Conservation (phyloP, 768 basidiomycete genomes). For the Psilocybe sp. region DNA sequence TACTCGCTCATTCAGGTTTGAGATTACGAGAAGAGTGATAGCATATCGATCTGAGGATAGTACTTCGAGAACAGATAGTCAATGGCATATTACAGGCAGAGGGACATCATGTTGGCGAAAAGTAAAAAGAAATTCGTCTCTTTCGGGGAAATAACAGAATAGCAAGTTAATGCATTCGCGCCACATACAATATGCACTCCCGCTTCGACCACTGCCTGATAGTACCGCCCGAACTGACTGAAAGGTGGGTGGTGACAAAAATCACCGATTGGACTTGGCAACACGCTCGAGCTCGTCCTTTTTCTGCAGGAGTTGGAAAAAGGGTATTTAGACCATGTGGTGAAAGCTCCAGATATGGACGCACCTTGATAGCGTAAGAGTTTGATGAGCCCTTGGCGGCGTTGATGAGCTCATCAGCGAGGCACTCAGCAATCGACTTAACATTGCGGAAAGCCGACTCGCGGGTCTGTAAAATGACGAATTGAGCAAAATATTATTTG, state of each 20-base stretch:
- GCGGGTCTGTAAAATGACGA: conserved; percentile 64
- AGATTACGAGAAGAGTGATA: not conserved
- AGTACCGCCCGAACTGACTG: conserved; percentile 22
- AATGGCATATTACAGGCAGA: conserved; percentile 5
- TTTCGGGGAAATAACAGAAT: conserved; percentile 15
- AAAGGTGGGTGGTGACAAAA: conserved; percentile 13
- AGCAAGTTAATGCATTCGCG: conserved; percentile 12
- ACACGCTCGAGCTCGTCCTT: conserved; percentile 99
- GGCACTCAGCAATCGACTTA: conserved; percentile 98
- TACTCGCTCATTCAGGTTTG: no score
- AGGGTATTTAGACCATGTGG: not conserved
- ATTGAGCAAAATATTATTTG: not conserved
- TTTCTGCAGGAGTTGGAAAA: conserved; percentile 54
- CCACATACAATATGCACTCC: conserved; percentile 13
- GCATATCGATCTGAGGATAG: conserved; percentile 21
- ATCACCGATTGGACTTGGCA: conserved; percentile 99
- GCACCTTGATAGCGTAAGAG: conserved; percentile 99
- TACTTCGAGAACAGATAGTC: conserved; percentile 18
- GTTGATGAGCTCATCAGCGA: conserved; percentile 99
- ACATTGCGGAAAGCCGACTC: conserved; percentile 99
- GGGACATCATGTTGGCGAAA: conserved; percentile 17
- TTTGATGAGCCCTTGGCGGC: conserved; percentile 99
- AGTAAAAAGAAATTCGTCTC: conserved; percentile 11
- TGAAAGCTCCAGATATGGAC: conserved; percentile 11
- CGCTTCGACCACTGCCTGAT: conserved; percentile 19